Evolutionary conservation across 768 basidiomycete species (phyloP).

Genomic region (Trametes coccinea): DNA sequence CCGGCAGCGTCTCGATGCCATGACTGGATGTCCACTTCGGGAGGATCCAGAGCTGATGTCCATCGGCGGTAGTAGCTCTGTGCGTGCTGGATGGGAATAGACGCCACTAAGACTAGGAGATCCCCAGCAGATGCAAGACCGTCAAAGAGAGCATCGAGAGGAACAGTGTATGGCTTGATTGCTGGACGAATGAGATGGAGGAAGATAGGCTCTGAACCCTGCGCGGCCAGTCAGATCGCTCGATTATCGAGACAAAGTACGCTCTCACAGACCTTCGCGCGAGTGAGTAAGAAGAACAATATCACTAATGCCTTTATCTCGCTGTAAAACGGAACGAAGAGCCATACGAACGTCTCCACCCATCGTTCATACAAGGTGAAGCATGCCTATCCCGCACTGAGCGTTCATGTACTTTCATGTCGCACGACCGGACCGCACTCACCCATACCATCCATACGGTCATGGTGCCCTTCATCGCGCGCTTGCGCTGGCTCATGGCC

Average conservation of each 20-base stretch:
- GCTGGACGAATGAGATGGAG: slow-evolving; percentile 79
- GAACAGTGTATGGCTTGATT: slow-evolving; percentile 68
- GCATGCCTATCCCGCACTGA: slow-evolving; percentile 51
- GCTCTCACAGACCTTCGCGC: slow-evolving; percentile 57
- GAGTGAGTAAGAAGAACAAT: slow-evolving; percentile 73
- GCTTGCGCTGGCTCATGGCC: slow-evolving; percentile 73
- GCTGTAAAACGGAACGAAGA: slow-evolving; percentile 82
- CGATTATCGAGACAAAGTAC: neutral
- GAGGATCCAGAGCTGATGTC: slow-evolving; percentile 16
- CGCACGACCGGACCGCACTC: slow-evolving; percentile 28
- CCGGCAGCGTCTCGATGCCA: slow-evolving; percentile 13
- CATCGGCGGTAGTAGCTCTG: slow-evolving; percentile 35
- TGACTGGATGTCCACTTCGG: slow-evolving; percentile 5
- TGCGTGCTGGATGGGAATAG: slow-evolving; percentile 41
- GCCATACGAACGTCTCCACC: slow-evolving; percentile 60
- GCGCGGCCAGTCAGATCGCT: slow-evolving; percentile 2
- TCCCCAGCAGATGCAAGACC: slow-evolving; percentile 64
- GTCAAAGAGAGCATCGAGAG: slow-evolving; percentile 67
- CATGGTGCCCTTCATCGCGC: slow-evolving; percentile 82
- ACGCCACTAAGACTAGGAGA: slow-evolving; percentile 46
- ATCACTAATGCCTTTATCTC: slow-evolving; percentile 76
- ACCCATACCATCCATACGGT: slow-evolving; percentile 90
- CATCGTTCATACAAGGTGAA: slow-evolving; percentile 67
- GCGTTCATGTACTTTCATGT: neutral
- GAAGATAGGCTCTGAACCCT: slow-evolving; percentile 88